Conservation (phyloP, 331 rosid genomes). For the Malus hybrid region DNA sequence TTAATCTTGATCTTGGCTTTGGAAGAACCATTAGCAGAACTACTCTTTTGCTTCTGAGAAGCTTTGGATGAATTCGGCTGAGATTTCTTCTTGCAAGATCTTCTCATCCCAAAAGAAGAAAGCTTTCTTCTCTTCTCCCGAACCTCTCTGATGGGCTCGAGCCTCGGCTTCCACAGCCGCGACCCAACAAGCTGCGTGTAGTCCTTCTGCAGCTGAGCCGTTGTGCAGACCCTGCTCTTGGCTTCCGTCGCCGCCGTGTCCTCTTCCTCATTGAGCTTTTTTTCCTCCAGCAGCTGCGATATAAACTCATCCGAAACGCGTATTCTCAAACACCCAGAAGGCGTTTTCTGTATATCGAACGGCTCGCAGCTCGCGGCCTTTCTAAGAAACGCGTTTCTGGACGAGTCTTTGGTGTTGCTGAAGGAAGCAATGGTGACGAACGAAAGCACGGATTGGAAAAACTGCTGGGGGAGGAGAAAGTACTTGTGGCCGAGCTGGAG, state of each 20-base stretch:
- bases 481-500: constrained; percentile 36
- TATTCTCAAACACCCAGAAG: constrained; percentile 23
- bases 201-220: constrained; percentile 34
- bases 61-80: background rate
- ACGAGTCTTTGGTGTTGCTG: background rate
- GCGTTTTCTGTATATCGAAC: constrained; percentile 25
- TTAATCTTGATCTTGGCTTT: constrained; percentile 10
- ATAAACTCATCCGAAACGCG: constrained; percentile 44
- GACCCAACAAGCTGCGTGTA: constrained; percentile 27
- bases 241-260: background rate
- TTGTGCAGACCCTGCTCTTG: constrained; percentile 19
- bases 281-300: constrained; percentile 22
- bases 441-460: constrained; percentile 33
- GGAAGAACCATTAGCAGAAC: background rate
- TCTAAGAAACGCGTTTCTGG: background rate
- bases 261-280: background rate
- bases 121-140: constrained; percentile 3
- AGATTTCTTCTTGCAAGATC: constrained; percentile 17
- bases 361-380: constrained; percentile 19
- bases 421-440: constrained; percentile 34
- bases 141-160: constrained; percentile 27
- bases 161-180: constrained; percentile 35
- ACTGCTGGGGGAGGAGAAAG: constrained; percentile 31
- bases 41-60: background rate
- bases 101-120: constrained; percentile 23